A percentile compares a stretch with the other conserved stretches of the same genome.
These are phyloP conservation scores for Paramecium octaurelia DNA, from an alignment of 73 alveolate species.

Conservation along the genomic window DNA sequence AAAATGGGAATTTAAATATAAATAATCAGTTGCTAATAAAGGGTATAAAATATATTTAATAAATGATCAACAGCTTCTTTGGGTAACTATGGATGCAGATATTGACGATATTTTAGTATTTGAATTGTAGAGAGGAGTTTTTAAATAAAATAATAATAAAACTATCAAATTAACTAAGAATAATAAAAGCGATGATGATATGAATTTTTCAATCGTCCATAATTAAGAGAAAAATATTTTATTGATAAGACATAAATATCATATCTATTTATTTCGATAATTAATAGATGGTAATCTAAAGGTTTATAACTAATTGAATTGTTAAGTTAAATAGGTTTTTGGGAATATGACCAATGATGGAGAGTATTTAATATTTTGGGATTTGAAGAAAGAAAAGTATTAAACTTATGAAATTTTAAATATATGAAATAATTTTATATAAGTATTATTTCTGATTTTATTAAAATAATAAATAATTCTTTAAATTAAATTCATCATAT, in stretches of 20 bases:
- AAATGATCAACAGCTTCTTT: not conserved
- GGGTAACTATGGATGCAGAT: not conserved
- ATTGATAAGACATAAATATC: not conserved
- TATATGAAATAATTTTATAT: not conserved
- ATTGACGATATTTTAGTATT: not conserved
- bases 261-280: not conserved
- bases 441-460: no score
- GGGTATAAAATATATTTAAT: not conserved
- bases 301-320: no score
- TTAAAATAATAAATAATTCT: no score
- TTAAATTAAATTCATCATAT: no score
- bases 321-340: not conserved
- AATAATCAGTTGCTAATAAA: not conserved
- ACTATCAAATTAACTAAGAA: no score
- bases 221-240: not conserved
- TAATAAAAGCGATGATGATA: not conserved
- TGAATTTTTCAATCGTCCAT: not conserved
- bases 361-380: not conserved
- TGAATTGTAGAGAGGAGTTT: not conserved
- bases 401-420: not conserved
- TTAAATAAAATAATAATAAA: no score
- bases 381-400: no score
- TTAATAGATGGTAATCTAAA: no score
- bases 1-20: not conserved
- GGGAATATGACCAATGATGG: not conserved